Percentiles rank a stretch among this genome's conserved stretches.
These are phyloP conservation scores for Daldinia grandis DNA, from an alignment of 495 filamentous ascomycete species.

Conservation along the genomic window DNA sequence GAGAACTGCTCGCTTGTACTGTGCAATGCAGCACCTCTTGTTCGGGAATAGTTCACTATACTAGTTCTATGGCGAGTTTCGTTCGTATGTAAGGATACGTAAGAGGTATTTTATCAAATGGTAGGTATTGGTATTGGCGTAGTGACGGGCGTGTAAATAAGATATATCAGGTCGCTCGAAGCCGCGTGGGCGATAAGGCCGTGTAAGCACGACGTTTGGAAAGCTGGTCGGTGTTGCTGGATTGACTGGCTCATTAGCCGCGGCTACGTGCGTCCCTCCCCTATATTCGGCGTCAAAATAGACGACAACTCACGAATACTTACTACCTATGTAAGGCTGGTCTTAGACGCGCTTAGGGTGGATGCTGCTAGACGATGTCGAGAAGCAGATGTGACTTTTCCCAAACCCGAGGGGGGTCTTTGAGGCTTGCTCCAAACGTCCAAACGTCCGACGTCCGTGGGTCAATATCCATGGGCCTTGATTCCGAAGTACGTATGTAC, in stretches of 20 bases:
- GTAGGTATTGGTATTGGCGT: background rate
- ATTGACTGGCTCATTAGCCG: conserved; percentile 33
- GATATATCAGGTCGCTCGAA: too few species aligned
- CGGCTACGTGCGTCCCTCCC: conserved; percentile 6
- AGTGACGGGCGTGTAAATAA: background rate
- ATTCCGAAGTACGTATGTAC: conserved; percentile 11
- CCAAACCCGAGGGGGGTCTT: conserved; percentile 10
- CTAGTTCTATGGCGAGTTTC: background rate
- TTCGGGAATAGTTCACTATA: background rate
- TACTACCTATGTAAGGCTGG: background rate
- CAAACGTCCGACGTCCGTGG: background rate
- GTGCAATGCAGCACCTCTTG: background rate
- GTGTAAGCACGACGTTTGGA: background rate
- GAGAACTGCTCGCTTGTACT: background rate
- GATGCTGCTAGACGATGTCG: background rate
- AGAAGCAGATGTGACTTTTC: conserved; percentile 15
- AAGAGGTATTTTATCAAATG: background rate
- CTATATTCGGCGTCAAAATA: conserved; percentile 21
- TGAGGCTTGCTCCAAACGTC: conserved; percentile 6
- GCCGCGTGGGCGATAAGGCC: background rate
- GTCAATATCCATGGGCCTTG: conserved; percentile 19
- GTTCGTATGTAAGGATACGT: background rate
- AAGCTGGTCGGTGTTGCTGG: background rate
- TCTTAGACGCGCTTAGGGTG: conserved; percentile 13
- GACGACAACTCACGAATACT: conserved; percentile 7